phyloP scores from a whole-genome alignment of 2,329 filamentous ascomycete genomes.

The Monosporascus sp. region DNA sequence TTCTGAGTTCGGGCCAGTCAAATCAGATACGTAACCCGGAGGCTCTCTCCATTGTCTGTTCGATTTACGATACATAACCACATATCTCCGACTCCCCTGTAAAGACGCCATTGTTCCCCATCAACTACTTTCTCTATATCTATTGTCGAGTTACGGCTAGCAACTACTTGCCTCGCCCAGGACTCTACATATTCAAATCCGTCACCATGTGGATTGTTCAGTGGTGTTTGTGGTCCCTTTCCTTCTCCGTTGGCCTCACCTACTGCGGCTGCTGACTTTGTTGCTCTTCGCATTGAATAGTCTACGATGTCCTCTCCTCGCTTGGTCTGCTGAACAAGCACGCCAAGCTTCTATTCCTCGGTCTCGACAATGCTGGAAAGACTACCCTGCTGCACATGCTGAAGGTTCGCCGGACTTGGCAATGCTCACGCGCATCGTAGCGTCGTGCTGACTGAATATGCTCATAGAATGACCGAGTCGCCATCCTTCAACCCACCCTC shows the following conservation, averaged over 20 bases:
- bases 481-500: constrained; percentile 82
- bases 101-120: not conserved
- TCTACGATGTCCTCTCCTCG: constrained; percentile 85
- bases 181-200: constrained; percentile 7
- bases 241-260: constrained; percentile 3
- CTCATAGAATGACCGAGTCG: constrained; percentile 79
- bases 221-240: constrained; percentile 67
- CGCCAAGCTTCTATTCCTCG: constrained; percentile 89
- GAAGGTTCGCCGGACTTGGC: constrained; percentile 59
- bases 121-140: constrained; percentile 1
- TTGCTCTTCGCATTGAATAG: constrained; percentile 36
- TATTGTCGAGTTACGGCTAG: constrained; percentile 6
- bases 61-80: not conserved
- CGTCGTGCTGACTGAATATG: constrained; percentile 3
- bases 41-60: not conserved
- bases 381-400: constrained; percentile 92
- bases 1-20: not conserved
- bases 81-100: not conserved
- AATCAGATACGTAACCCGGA: not conserved
- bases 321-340: constrained; percentile 92
- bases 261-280: constrained; percentile 17
- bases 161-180: constrained; percentile 1
- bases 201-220: constrained; percentile 84
- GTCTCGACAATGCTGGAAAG: constrained; percentile 92
- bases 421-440: constrained; percentile 2